A percentile compares a stretch with the other conserved stretches of the same genome.
Evolutionary conservation across 2,329 filamentous ascomycete genomes (phyloP).

Genomic region (Aspergillus floridensis): DNA sequence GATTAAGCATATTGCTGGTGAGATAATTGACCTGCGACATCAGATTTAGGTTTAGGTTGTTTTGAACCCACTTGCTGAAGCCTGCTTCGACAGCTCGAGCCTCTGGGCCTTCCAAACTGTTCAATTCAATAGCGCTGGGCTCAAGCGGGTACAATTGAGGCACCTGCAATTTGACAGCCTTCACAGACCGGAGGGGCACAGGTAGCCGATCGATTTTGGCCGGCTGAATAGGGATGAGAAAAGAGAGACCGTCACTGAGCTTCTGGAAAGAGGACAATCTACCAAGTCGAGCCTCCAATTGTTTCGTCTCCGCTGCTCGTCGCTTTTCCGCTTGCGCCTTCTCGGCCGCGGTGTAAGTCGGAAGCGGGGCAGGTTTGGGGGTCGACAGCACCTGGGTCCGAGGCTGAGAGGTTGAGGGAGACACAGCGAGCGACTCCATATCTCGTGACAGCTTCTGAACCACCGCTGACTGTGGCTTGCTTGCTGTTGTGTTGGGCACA

Average conservation of each 20-base stretch:
- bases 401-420: not conserved
- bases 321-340: constrained; percentile 61
- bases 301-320: constrained; percentile 64
- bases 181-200: constrained; percentile 57
- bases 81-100: constrained; percentile 63
- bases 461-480: constrained; percentile 23
- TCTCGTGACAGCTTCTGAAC: constrained; percentile 8
- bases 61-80: constrained; percentile 59
- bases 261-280: constrained; percentile 65
- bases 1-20: constrained; percentile 64
- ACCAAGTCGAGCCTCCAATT: constrained; percentile 73
- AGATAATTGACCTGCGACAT: constrained; percentile 75
- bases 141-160: constrained; percentile 71
- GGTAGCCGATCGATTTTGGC: constrained; percentile 62
- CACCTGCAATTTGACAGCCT: constrained; percentile 65
- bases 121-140: constrained; percentile 63
- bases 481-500: constrained; percentile 55
- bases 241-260: constrained; percentile 67
- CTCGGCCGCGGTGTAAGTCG: constrained; percentile 58
- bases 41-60: constrained; percentile 61
- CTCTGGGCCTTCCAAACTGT: constrained; percentile 59
- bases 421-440: constrained; percentile 10
- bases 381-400: not conserved
- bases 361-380: constrained; percentile 36
- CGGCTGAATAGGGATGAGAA: constrained; percentile 68